Conservation (phyloP, 768 basidiomycete genomes). For the Macrolepiota dolichaula region DNA sequence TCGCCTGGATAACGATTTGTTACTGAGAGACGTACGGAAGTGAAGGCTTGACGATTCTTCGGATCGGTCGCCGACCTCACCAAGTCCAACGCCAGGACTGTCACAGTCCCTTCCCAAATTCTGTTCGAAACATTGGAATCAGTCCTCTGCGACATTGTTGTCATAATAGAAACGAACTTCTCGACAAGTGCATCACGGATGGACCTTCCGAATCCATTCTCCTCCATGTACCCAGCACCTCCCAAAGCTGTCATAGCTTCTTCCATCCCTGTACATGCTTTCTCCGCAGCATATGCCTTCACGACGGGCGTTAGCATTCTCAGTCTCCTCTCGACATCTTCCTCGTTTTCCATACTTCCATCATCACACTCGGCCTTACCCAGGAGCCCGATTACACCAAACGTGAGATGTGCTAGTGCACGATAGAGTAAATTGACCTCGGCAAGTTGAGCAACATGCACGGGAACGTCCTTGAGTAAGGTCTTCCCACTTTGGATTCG, state of each 20-base stretch:
- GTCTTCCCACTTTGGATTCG: conserved; percentile 46
- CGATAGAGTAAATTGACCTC: conserved; percentile 60
- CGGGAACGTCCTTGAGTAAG: conserved; percentile 49
- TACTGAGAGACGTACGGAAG: conserved; percentile 35
- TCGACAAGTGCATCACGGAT: conserved; percentile 73
- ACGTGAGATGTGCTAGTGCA: conserved; percentile 59
- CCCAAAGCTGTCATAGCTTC: conserved; percentile 74
- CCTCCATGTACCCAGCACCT: conserved; percentile 83
- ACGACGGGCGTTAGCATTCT: conserved; percentile 65
- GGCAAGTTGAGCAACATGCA: conserved; percentile 67
- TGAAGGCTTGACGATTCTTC: conserved; percentile 41
- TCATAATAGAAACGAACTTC: conserved; percentile 34
- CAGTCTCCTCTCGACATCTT: conserved; percentile 49
- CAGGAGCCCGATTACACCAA: conserved; percentile 55
- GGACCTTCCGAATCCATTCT: conserved; percentile 66
- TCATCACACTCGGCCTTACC: conserved; percentile 59
- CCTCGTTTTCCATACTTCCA: conserved; percentile 25
- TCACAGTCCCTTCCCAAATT: conserved; percentile 79
- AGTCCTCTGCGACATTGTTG: background rate
- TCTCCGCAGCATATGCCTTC: conserved; percentile 70
- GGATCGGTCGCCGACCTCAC: conserved; percentile 50
- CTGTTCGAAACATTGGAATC: conserved; percentile 21
- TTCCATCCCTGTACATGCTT: conserved; percentile 60
- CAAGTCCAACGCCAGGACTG: conserved; percentile 67
- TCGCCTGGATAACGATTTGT: background rate